phyloP scores from a whole-genome alignment of 768 basidiomycete genomes.

The Suillus clintonianus region DNA sequence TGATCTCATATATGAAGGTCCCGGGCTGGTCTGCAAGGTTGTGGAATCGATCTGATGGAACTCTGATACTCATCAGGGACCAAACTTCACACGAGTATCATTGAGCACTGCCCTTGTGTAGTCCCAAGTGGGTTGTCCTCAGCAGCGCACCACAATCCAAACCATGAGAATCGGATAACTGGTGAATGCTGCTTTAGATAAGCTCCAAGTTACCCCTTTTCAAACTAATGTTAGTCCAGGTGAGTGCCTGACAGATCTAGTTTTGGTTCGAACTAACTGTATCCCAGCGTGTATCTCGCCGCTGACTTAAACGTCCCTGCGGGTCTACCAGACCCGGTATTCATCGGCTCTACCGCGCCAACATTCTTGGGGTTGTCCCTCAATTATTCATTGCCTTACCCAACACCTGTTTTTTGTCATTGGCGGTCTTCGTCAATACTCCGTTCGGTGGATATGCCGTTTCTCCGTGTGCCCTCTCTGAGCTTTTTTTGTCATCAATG shows the following conservation, averaged over 20 bases:
- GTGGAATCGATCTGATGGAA: neutral
- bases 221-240: too few relatives aligned
- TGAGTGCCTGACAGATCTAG: too few relatives aligned
- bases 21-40: neutral
- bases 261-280: too few relatives aligned
- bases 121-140: neutral
- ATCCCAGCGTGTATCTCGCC: neutral
- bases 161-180: neutral
- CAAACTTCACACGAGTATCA: neutral
- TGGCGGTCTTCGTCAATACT: conserved; percentile 18
- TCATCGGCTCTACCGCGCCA: neutral
- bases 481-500: neutral
- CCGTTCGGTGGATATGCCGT: conserved; percentile 15
- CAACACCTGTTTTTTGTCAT: conserved; percentile 19
- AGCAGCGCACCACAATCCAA: neutral
- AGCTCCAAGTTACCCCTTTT: neutral
- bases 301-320: conserved; percentile 3
- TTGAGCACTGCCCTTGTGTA: neutral
- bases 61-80: neutral
- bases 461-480: neutral
- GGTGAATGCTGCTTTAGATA: neutral
- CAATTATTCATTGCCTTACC: conserved; percentile 9
- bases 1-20: neutral
- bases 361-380: conserved; percentile 1
- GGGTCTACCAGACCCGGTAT: neutral